phyloP scores from a whole-genome alignment of 139 green algal genomes.

The Protoeuglena noctilucae region DNA sequence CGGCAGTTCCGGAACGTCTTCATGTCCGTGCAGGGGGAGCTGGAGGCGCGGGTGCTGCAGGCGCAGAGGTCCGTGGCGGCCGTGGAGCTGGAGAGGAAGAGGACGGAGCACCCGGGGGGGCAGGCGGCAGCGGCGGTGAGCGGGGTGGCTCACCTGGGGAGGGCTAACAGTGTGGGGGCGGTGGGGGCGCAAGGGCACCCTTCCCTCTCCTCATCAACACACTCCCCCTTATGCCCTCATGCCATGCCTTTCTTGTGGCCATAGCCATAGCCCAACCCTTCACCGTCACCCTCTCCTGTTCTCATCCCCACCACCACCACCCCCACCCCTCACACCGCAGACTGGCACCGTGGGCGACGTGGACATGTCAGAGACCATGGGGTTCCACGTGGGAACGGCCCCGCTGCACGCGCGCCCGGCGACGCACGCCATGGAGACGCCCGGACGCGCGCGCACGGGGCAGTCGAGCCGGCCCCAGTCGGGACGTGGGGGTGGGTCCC shows the following conservation, averaged over 20 bases:
- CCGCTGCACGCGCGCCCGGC: conserved; percentile 16
- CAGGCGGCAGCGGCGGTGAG: not conserved
- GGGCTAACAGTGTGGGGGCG: not conserved
- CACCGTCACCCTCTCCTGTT: too few species aligned
- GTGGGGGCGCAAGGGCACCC: not conserved
- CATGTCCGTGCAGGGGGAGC: conserved; percentile 2
- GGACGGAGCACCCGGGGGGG: not conserved
- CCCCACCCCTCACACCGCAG: not conserved
- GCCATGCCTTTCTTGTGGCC: too few species aligned
- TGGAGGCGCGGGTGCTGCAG: conserved; percentile 11
- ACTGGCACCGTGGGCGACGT: conserved; percentile 19
- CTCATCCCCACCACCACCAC: not conserved
- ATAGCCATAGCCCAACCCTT: too few species aligned
- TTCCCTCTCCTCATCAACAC: not conserved
- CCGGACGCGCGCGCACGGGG: not conserved
- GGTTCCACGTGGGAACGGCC: conserved; percentile 21
- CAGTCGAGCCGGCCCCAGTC: not conserved
- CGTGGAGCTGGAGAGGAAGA: not conserved
- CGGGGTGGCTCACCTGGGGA: not conserved
- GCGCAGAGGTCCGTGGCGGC: conserved; percentile 5
- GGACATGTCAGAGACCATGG: conserved; percentile 10
- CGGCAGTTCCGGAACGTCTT: conserved; percentile 26
- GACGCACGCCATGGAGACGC: too few species aligned
- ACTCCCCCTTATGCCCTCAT: not conserved
- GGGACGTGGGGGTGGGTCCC: too few species aligned